Evolutionary conservation across 2,329 filamentous ascomycete genomes (phyloP).

Genomic region (Podosphaera leucotricha): DNA sequence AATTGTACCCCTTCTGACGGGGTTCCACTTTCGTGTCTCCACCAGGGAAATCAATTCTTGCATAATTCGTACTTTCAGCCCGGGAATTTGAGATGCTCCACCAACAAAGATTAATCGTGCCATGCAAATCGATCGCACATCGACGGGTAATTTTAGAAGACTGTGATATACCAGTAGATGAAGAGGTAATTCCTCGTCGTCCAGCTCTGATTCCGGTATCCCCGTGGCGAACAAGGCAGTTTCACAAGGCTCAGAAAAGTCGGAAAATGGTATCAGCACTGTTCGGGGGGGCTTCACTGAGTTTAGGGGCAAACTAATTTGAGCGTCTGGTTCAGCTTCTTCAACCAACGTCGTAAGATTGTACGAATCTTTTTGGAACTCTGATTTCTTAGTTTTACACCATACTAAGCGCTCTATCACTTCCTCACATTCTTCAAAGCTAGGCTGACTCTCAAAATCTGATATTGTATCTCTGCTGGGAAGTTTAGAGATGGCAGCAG

Average conservation of each 20-base stretch:
- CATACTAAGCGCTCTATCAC: conserved; percentile 52
- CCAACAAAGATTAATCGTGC: conserved; percentile 72
- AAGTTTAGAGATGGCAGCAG: conserved; percentile 19
- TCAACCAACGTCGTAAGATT: neutral
- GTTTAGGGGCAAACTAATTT: conserved; percentile 18
- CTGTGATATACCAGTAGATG: conserved; percentile 54
- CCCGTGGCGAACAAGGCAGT: conserved; percentile 44
- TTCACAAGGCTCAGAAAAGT: conserved; percentile 53
- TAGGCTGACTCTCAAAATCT: conserved; percentile 18
- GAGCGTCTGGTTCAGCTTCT: neutral
- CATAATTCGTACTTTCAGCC: conserved; percentile 53
- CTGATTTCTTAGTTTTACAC: conserved; percentile 27
- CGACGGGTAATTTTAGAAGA: conserved; percentile 52
- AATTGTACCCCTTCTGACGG: conserved; percentile 45
- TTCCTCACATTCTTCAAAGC: conserved; percentile 66
- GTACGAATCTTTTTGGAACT: neutral
- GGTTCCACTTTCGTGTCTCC: conserved; percentile 49
- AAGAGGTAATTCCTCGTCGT: conserved; percentile 69
- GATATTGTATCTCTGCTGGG: conserved; percentile 1
- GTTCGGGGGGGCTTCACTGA: conserved; percentile 25
- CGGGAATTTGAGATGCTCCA: conserved; percentile 54
- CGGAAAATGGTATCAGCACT: conserved; percentile 42
- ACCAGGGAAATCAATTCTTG: conserved; percentile 49
- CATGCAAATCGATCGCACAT: conserved; percentile 69
- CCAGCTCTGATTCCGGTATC: conserved; percentile 33